Percentiles rank a stretch among this genome's conserved stretches.
These are phyloP conservation scores for Monilinia aucupariae DNA, from an alignment of 2,329 filamentous ascomycete species.

Conservation along the genomic window DNA sequence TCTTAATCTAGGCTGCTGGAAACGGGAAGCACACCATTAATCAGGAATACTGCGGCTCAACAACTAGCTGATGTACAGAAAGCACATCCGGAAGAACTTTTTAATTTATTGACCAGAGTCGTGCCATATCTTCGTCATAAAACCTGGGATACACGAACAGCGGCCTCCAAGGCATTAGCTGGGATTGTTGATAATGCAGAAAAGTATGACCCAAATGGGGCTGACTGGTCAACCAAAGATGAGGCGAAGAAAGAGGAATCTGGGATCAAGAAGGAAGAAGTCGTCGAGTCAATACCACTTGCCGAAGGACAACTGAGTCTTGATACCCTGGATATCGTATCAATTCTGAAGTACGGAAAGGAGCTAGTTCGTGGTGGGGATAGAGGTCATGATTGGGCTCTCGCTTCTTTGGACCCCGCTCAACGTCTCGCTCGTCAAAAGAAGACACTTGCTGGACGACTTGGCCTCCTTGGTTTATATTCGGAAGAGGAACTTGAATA, in stretches of 20 bases:
- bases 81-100: slow-evolving; percentile 93
- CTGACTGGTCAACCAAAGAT: slow-evolving; percentile 51
- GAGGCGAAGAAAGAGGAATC: slow-evolving; percentile 41
- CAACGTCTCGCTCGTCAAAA: slow-evolving; percentile 81
- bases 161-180: slow-evolving; percentile 87
- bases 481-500: slow-evolving; percentile 75
- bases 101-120: slow-evolving; percentile 87
- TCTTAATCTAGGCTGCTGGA: slow-evolving; percentile 68
- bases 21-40: slow-evolving; percentile 92
- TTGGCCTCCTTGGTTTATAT: slow-evolving; percentile 79
- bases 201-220: slow-evolving; percentile 79
- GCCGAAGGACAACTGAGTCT: slow-evolving; percentile 60
- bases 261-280: slow-evolving; percentile 56
- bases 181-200: slow-evolving; percentile 89
- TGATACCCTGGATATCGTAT: slow-evolving; percentile 68
- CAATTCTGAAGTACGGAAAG: slow-evolving; percentile 77
- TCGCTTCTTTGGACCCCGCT: slow-evolving; percentile 76
- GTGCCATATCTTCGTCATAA: slow-evolving; percentile 94
- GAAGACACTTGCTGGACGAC: slow-evolving; percentile 73
- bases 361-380: slow-evolving; percentile 77
- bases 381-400: slow-evolving; percentile 74
- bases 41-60: slow-evolving; percentile 93
- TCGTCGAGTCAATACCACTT: slow-evolving; percentile 42
- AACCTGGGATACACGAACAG: slow-evolving; percentile 93
- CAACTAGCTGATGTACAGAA: slow-evolving; percentile 98